Conservation (phyloP, 208 protist species). For the Trypanosoma cruzi region DNA sequence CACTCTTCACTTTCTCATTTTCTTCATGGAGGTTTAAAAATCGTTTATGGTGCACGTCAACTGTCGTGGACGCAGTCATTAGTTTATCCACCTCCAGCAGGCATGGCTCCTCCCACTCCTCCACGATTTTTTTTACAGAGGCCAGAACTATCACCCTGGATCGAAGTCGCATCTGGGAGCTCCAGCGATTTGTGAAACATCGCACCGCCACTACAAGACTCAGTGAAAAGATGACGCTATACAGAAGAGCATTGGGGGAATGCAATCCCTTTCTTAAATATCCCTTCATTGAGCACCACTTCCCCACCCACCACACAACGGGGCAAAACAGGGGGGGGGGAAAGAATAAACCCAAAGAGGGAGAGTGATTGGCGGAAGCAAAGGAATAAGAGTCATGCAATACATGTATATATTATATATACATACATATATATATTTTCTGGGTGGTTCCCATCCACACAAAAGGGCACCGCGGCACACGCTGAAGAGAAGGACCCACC, state of each 20-base stretch:
- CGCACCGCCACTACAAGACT: constrained; percentile 11
- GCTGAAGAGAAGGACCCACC: no score
- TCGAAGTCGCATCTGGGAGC: constrained; percentile 35
- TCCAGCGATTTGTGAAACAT: constrained; percentile 12
- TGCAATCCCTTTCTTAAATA: background rate
- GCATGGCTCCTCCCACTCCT: constrained; percentile 43
- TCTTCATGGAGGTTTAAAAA: constrained; percentile 1
- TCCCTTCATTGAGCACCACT: background rate
- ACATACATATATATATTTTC: no score
- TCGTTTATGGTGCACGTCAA: background rate
- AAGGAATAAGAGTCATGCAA: no score
- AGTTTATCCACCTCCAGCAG: constrained; percentile 33
- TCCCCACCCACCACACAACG: background rate
- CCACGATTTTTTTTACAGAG: constrained; percentile 31
- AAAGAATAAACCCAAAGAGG: background rate
- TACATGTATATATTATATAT: no score
- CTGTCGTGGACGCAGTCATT: background rate
- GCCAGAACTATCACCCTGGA: constrained; percentile 36
- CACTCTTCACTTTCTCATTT: background rate
- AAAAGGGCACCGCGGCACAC: no score
- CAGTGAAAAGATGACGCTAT: constrained; percentile 29
- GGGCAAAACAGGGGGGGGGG: no score
- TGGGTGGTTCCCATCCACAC: no score
- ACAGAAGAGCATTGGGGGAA: constrained; percentile 3
- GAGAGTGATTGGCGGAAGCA: no score